Evolutionary conservation across 495 filamentous ascomycete genomes (phyloP), one percentile per base, ranked within the genome.

Genomic region (Staphylotrichum longicolle): DNA sequence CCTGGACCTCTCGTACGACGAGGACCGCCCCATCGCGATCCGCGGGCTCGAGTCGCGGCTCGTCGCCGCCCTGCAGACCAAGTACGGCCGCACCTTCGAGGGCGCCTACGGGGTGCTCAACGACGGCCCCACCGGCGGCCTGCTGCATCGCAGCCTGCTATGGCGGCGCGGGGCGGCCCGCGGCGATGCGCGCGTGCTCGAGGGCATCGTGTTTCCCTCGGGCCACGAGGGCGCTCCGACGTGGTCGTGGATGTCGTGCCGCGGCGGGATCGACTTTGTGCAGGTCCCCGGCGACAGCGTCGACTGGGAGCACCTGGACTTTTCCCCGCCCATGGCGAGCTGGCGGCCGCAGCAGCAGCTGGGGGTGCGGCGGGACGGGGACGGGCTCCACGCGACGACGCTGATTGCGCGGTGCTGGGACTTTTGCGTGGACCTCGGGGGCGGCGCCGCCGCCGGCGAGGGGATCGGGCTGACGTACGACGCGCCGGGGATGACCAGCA

Each of bases 11-110:
- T 58, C 69, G 0, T 9, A 50, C 6, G 8, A 15, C 10, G 53
- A 33, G 0, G 73, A 76, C 58, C 58, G 74, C 7, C 64, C 69
- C 3, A 27, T 70, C 5, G 75, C 70, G 1, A 68, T 76, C 20
- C 32, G 45, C 1, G 72, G 73, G 0, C 57, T 78, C 0, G 54
- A 75, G 37, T 55, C 64, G 20, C 65, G 74, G 4, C 60, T 77
- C 7, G 35, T 64, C 0, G 12, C 12, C 0, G 52, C 60, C 0
- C 56, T 76, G 10, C 9, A 60, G 0, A 62, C 61, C 20, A 20
- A 30, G 5, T 10, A 12, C 11, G 7, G 33, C 33, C 15, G 6
- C 15, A 35, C 8, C 5, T 20, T 14, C 0, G 3, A 45, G 0
- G 73, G 69, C 5, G 66, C 60, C 0, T 68, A 54, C 30, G 70